Base-by-base conservation (phyloP, 75 land plant genomes). In the Selaginella tamariscina region DNA sequence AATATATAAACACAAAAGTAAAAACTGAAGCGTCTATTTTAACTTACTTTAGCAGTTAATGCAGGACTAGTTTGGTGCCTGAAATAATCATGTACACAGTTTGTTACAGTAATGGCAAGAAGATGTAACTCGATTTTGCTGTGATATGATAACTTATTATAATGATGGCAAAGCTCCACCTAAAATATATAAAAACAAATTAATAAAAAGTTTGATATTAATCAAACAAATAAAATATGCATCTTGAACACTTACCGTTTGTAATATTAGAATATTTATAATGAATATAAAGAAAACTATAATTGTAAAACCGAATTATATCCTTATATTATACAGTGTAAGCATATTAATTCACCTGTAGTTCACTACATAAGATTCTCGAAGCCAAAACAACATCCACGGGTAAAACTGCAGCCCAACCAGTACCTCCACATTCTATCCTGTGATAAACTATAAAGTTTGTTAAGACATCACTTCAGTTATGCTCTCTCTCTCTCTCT, bases 361-460 rank as follows among this genome's bases (percentile, higher is more conserved):
- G 27, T 32, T 24, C 21, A 22, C 65, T 30, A 28, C 68, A 70
- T 22, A 85, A 30, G 5, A 88, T 68, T 60, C 89, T 79, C 27
- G 87, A 82, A 68, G 93, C 89, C 72, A 91, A 68, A 73, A 82
- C 80, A 54, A 71, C 72, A 49, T 88, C 93, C 33, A 82, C 30
- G 27, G 96, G 96, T 64, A 91, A 78, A 31, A 85, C 85, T 32
- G 77, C 78, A 72, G 93, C 74, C 96, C 96, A 88, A n/a, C 81
- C 56, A 21, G 71, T 74, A 31, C 96, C 96, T 65, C 77, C 69
- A 78, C 96, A 91, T 68, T 91, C 96, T 73, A 81, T 85, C 54
- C 32, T 76, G 69, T 88, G 96, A 69, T 91, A 88, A 8, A 57
- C 76, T 44, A 63, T 21, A 67, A 27, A 31, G 20, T 33, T 33